Base-by-base conservation (phyloP, 169 alveolate species). In the Eimeria maxima region DNA sequence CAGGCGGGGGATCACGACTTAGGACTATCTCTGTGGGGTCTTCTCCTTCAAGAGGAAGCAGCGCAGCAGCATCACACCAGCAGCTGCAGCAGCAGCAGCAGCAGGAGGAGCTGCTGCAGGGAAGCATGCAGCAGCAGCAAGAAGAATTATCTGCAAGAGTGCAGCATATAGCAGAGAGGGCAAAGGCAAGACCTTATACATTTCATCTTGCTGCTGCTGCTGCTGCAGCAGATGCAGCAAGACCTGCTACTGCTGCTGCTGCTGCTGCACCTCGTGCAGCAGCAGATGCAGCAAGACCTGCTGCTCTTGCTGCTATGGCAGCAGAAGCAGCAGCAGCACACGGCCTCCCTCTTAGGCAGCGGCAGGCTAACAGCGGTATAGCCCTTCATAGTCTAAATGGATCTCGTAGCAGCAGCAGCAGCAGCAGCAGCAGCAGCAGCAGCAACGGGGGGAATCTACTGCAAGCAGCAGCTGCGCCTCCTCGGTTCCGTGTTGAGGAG, bases 61-160 rank as follows among this genome's bases (percentile, higher is more conserved):
- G 33, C 76, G 2, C 76, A 10, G 76, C 76, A 65, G 18, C 76
- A 65, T 14, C 60, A 29, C 57, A 38, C 65, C 88, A 78, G 67
- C 67, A 78, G 67, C 88, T 42, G 33, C 88, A 78, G 88, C 29
- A 38, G 65, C 89, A 44, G 38, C 55, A 78, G 89, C 55, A 47
- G 22, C 42, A 78, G 65, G 89, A 78, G 8, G 89, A 38, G 47
- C 27, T 78, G 65, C 67, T 38, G 18, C 65, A 33, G 22, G 89
- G 67, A 44, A 57, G 47, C 33, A 38, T 45, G 67, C 65, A 78
- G 89, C 89, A 78, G 89, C 89, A 78, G 65, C 67, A 78, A 78
- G 89, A 18, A 13, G 89, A 11, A 44, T 29, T 78, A n/a, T 4
- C 67, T 45, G 55, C 47, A 0, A 24, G 89, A 24, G 44, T 78